Percentiles rank a stretch among this genome's conserved stretches.
Conservation (phyloP, 2,329 filamentous ascomycete genomes). For the Chaetomium sp. region DNA sequence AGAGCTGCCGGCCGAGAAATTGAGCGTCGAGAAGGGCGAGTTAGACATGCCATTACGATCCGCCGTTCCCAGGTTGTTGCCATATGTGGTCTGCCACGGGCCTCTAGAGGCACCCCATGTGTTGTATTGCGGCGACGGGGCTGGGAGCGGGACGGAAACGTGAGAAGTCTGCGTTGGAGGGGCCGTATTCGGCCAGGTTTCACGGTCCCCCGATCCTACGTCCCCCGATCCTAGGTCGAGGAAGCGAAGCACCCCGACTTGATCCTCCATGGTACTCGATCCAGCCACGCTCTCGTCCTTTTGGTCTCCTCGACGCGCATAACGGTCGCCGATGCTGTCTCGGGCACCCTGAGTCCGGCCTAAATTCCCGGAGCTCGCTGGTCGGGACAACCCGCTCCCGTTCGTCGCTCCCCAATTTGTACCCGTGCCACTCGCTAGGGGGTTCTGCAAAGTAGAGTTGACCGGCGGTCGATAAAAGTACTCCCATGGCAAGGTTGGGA, state of each 20-base stretch:
- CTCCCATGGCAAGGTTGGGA: slow-evolving; percentile 45
- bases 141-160: no score
- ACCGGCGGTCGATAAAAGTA: slow-evolving; percentile 34
- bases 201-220: not conserved
- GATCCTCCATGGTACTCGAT: not conserved
- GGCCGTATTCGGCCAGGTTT: slow-evolving; percentile 3
- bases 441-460: slow-evolving; percentile 5
- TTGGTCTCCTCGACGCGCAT: slow-evolving; percentile 1
- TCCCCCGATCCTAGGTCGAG: not conserved
- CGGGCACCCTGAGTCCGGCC: not conserved
- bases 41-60: not conserved
- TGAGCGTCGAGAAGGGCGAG: slow-evolving; percentile 24
- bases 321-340: slow-evolving; percentile 3
- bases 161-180: no score
- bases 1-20: slow-evolving; percentile 24
- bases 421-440: not conserved
- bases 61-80: not conserved
- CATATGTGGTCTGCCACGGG: slow-evolving; percentile 12
- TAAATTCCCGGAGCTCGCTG: slow-evolving; percentile 9
- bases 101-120: slow-evolving; percentile 12
- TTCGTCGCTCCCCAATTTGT: slow-evolving; percentile 5
- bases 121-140: not conserved
- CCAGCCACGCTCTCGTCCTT: not conserved
- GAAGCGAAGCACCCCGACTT: not conserved
- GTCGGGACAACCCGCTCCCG: slow-evolving; percentile 9